A percentile compares a stretch with the other conserved stretches of the same genome.
Evolutionary conservation across 352 stramenopile species (phyloP).

Genomic region (Globisporangium parvum): DNA sequence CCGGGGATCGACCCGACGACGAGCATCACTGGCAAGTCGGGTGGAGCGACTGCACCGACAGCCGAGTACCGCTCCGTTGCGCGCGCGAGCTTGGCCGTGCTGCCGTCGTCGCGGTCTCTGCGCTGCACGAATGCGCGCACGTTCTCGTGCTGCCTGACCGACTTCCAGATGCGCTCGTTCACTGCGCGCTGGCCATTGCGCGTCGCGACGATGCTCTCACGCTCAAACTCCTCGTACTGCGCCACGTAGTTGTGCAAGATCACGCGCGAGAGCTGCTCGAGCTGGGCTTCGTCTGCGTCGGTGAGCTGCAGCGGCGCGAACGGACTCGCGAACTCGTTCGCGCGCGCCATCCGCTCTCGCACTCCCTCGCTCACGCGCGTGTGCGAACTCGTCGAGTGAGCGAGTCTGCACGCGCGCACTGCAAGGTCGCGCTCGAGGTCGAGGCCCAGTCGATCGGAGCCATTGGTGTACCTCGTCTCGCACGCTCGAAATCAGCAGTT

Average conservation of each 20-base stretch:
- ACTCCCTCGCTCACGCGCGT: too few species aligned
- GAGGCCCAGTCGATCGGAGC: too few species aligned
- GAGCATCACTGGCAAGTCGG: conserved; percentile 11
- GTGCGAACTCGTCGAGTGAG: too few species aligned
- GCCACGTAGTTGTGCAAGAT: conserved; percentile 66
- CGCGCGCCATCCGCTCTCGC: too few species aligned
- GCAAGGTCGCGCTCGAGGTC: too few species aligned
- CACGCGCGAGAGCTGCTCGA: conserved; percentile 85
- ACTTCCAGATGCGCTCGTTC: conserved; percentile 12
- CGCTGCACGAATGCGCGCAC: conserved; percentile 5
- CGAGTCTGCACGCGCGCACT: not conserved
- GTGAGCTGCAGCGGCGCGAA: conserved; percentile 28
- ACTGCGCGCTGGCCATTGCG: conserved; percentile 31
- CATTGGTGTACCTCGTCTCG: too few species aligned
- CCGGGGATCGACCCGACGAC: conserved; percentile 4
- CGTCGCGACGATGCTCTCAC: conserved; percentile 61
- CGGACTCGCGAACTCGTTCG: conserved; percentile 15
- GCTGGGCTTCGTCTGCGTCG: too few species aligned
- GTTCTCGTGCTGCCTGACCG: conserved; percentile 1
- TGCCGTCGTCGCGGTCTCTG: conserved; percentile 47
- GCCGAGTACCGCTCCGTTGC: not conserved
- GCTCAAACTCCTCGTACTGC: conserved; percentile 1
- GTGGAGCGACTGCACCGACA: not conserved
- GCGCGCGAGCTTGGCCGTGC: conserved; percentile 31
- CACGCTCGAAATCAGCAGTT: too few species aligned